A percentile compares a stretch with the other conserved stretches of the same genome.
These are phyloP conservation scores for Furculomyces boomerangus DNA, from an alignment of 371 early-diverging fungal species.

Conservation along the genomic window DNA sequence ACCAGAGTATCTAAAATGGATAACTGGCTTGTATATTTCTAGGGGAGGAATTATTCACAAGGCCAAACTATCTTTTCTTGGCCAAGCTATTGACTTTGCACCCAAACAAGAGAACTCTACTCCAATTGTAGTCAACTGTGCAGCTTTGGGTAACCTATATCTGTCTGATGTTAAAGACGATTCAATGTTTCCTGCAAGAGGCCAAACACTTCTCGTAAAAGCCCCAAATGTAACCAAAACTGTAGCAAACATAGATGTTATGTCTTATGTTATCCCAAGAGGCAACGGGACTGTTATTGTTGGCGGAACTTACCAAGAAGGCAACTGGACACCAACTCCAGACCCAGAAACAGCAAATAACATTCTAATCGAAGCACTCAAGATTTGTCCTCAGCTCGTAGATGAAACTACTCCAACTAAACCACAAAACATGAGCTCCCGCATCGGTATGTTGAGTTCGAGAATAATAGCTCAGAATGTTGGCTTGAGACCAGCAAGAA, in stretches of 20 bases:
- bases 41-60: slow-evolving; percentile 22
- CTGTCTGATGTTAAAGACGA: slow-evolving; percentile 33
- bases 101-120: not conserved
- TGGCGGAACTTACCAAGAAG: slow-evolving; percentile 33
- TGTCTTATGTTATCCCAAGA: slow-evolving; percentile 35
- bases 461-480: slow-evolving; percentile 24
- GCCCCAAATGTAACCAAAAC: slow-evolving; percentile 11
- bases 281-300: slow-evolving; percentile 34
- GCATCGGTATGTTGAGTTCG: not conserved
- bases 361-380: slow-evolving; percentile 27
- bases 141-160: slow-evolving; percentile 27
- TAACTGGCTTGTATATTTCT: slow-evolving; percentile 17
- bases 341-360: slow-evolving; percentile 14
- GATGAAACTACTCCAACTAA: not conserved
- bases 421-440: not conserved
- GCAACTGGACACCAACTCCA: slow-evolving; percentile 16
- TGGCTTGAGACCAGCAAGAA: slow-evolving; percentile 33
- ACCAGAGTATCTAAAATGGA: slow-evolving; percentile 30
- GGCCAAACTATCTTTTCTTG: not conserved
- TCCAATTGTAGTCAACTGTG: slow-evolving; percentile 32
- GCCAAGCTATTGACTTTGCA: not conserved
- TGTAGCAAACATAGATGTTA: not conserved
- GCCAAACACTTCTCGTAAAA: slow-evolving; percentile 33
- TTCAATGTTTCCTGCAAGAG: slow-evolving; percentile 30
- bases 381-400: slow-evolving; percentile 29